Evolutionary conservation across 306 rosid species (phyloP).

Genomic region (Dalbergia cochinchinensis): DNA sequence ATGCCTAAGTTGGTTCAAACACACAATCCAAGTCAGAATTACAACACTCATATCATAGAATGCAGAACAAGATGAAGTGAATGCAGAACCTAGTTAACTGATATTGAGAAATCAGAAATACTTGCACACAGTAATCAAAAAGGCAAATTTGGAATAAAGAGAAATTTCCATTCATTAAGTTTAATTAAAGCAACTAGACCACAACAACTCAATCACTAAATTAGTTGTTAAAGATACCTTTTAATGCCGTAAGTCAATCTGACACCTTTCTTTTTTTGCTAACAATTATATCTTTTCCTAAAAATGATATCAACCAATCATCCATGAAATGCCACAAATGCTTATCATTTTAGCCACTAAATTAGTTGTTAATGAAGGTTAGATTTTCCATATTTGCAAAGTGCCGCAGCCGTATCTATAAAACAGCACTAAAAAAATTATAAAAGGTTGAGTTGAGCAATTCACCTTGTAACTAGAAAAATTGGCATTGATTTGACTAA

Average conservation of each 20-base stretch:
- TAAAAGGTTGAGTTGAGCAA: slow-evolving; percentile 26
- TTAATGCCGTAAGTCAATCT: neutral
- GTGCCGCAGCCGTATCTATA: slow-evolving; percentile 8
- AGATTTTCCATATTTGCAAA: slow-evolving; percentile 7
- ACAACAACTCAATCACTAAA: neutral
- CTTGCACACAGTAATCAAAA: slow-evolving; percentile 1
- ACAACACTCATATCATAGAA: slow-evolving; percentile 9
- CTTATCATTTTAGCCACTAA: neutral
- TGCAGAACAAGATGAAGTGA: neutral
- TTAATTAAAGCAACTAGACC: neutral
- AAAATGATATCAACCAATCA: slow-evolving; percentile 16
- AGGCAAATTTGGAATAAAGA: slow-evolving; percentile 7
- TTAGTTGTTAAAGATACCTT: neutral
- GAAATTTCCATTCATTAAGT: slow-evolving; percentile 17
- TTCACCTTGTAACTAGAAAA: slow-evolving; percentile 85
- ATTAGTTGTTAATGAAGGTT: slow-evolving; percentile 4
- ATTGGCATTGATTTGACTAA: slow-evolving; percentile 78
- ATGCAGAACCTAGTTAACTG: slow-evolving; percentile 7
- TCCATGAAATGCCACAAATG: slow-evolving; percentile 11
- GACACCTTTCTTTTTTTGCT: neutral
- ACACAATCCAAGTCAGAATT: slow-evolving; percentile 14
- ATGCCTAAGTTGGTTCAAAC: slow-evolving; percentile 13
- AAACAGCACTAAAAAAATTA: slow-evolving; percentile 12
- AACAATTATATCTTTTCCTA: slow-evolving; percentile 28
- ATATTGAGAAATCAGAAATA: slow-evolving; percentile 10